Evolutionary conservation across 176 grass and related monocot species (phyloP).

Genomic region (Tuctoria greenei): DNA sequence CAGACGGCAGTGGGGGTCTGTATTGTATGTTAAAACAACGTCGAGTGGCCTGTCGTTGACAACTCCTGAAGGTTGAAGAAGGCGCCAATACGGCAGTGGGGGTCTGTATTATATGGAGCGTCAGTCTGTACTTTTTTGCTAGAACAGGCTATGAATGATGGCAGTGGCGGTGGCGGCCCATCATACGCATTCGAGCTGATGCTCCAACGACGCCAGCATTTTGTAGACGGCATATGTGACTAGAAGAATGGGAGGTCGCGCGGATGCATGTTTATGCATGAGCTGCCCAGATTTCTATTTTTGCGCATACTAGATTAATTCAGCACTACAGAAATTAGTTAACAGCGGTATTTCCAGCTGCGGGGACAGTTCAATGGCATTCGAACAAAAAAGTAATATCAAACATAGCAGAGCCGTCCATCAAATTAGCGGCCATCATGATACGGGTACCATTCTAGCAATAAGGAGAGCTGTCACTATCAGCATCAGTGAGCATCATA

Average conservation of each 20-base stretch:
- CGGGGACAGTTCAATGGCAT: too few relatives aligned
- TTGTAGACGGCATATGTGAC: slow-evolving; percentile 1
- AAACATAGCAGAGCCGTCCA: too few relatives aligned
- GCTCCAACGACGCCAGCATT: background rate
- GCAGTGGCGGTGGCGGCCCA: too few relatives aligned
- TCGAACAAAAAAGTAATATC: too few relatives aligned
- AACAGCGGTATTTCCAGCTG: too few relatives aligned
- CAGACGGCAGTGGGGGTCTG: background rate
- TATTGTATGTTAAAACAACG: slow-evolving; percentile 3
- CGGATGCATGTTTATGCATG: background rate
- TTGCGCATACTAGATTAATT: too few relatives aligned
- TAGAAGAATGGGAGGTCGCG: background rate
- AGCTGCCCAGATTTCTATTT: background rate
- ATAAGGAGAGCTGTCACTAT: too few relatives aligned
- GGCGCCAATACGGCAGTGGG: background rate
- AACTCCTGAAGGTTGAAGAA: slow-evolving; percentile 27
- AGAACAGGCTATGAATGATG: background rate
- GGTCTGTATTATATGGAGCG: background rate
- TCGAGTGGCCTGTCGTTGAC: background rate
- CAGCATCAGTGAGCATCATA: too few relatives aligned
- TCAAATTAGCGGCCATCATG: too few relatives aligned
- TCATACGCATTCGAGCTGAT: background rate
- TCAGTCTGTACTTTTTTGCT: background rate
- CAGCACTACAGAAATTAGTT: too few relatives aligned
- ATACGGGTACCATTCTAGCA: too few relatives aligned